Evolutionary conservation across 169 alveolate species (phyloP), one percentile per base, ranked within the genome.

Genomic region (Plasmodium berghei): DNA sequence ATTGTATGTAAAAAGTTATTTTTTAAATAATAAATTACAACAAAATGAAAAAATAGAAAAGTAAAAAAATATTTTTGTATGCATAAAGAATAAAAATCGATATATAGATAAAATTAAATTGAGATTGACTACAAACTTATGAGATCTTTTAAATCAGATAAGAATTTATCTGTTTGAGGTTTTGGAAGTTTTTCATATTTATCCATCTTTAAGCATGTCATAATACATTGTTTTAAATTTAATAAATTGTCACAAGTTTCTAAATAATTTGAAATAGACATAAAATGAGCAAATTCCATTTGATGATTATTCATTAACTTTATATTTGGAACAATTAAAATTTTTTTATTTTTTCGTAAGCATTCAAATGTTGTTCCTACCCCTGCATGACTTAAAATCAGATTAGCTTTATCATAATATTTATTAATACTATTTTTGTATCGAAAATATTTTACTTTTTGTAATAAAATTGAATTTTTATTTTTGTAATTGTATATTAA

Each of bases 311-410:
- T 95, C 93, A 94, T 91, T 69, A 94, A 92, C 18, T 89, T 92
- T 56, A 64, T 91, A 86, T 96, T 96, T 4, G 94, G 95, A 22
- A 95, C 95, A 69, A 94, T 95, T 18, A 96, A 77, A 1, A 95
- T 96, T 80, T 93, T 92, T 74, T 94, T 95, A 45, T 89, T 77
- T 73, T 72, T 89, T 75, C 94, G 72, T 72, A 95, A 92, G 63
- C 94, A 89, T 89, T 95, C 97, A 26, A 96, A 69, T 48, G 96
- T 93, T 40, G 94, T 94, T 2, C 98, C 98, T 69, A 97, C 96
- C 14, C 98, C 98, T 70, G 93, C 94, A 90, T 96, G 98, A 9
- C 96, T 89, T 18, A 96, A 90, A 54, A 96, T 83, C 58, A 96
- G 74, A 18, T 96, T 96, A 45, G 95, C 90, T 16, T 89, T 59